Evolutionary conservation across 768 basidiomycete genomes (phyloP), one percentile per base, ranked within the genome.

Genomic region (Pisolithus marmoratus): DNA sequence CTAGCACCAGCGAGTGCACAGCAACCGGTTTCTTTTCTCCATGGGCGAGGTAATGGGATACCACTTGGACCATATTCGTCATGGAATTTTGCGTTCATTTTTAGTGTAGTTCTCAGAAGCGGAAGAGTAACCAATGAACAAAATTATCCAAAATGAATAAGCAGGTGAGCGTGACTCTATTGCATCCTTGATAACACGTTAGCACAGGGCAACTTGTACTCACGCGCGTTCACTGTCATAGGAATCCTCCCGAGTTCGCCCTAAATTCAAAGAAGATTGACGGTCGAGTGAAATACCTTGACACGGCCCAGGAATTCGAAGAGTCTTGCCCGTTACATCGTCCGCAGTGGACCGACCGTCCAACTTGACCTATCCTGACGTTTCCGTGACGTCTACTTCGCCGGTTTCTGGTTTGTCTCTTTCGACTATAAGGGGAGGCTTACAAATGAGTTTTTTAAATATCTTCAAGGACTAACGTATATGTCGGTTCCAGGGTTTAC

Each of bases 321-420:
- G 17, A 45, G 52, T 59, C 76, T 58, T 64, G 93, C 93, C 91
- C 56, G 96, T 72, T 15, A 96, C 92, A 42, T 95, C 95, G 67
- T 96, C 92, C 5, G 96, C 96, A 98, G 76, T 17, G 95, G 96
- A 72, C 98, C 96, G 47, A 99, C 73, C 4, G 96, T 99, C 96
- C 94, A 24, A 93, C 93, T 68, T 94, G 90, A 1, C 93, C 94
- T 46, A 94, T 81, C 70, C 94, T 94, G 49, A 94, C 73, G 2
- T 73, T 73, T 50, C 52, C 63, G 48, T 76, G 78, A 22, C 73
- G 74, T 49, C 73, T 69, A 17, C 67, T 67, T 43, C 78, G 74
- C 55, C n/a, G n/a, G n/a, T n/a, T n/a, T 72, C 31, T 80, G 73
- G 49, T 80, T 78, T 31, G n/a, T 78, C 62, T 23, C 60, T 75